Evolutionary conservation across 176 grass and related monocot species (phyloP).

Genomic region (Lolium perenne): DNA sequence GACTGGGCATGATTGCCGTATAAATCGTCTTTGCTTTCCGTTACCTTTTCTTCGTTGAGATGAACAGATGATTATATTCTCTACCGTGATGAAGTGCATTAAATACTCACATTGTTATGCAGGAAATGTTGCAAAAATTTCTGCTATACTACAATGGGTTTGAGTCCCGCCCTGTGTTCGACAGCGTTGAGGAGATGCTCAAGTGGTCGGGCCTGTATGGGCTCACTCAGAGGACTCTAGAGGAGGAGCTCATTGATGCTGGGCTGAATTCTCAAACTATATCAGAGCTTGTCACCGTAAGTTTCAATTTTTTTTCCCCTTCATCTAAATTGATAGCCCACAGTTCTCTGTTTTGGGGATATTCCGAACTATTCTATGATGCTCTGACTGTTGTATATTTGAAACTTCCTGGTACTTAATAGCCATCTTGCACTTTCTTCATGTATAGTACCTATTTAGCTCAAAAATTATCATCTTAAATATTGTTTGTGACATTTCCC

Average conservation of each 20-base stretch:
- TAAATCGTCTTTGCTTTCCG: neutral
- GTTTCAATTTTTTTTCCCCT: neutral
- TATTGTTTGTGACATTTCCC: neutral
- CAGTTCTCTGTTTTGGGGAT: neutral
- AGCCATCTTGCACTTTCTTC: neutral
- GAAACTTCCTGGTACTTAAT: neutral
- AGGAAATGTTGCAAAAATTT: constrained; percentile 79
- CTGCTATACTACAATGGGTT: constrained; percentile 65
- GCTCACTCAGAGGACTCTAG: constrained; percentile 71
- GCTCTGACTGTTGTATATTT: neutral
- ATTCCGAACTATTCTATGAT: no score
- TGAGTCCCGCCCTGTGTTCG: constrained; percentile 72
- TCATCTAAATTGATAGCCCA: neutral
- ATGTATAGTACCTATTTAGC: no score
- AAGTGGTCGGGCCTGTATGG: constrained; percentile 76
- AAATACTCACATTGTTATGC: neutral
- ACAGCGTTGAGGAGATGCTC: constrained; percentile 86
- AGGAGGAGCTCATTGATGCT: constrained; percentile 45
- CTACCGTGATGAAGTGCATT: constrained; percentile 13
- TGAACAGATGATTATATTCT: neutral
- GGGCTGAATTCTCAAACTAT: constrained; percentile 65
- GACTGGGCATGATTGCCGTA: neutral
- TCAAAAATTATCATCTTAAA: neutral
- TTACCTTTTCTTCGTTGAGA: neutral
- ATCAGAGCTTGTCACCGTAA: constrained; percentile 83